phyloP scores from a whole-genome alignment of 306 rosid genomes.

The Vigna mungo region DNA sequence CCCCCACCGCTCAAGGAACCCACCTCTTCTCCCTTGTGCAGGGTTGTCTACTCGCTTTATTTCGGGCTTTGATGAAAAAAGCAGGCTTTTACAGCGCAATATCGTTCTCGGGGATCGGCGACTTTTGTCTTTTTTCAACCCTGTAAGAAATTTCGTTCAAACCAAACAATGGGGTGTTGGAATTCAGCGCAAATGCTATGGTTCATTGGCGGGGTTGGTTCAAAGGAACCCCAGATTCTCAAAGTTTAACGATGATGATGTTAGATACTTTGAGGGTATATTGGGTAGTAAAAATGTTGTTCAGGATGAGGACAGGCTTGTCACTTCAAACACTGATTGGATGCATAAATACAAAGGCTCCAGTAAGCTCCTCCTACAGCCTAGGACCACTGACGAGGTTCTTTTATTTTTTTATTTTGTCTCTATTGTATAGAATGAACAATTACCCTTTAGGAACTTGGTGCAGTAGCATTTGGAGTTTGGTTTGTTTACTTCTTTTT shows the following conservation, averaged over 20 bases:
- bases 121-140: constrained; percentile 39
- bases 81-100: constrained; percentile 19
- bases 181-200: constrained; percentile 50
- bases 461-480: constrained; percentile 1
- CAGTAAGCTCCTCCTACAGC: constrained; percentile 78
- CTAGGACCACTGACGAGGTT: constrained; percentile 86
- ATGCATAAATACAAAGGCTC: constrained; percentile 84
- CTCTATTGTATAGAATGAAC: constrained; percentile 12
- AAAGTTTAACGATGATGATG: constrained; percentile 69
- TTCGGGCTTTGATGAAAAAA: constrained; percentile 22
- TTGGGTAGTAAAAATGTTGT: constrained; percentile 80
- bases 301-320: constrained; percentile 80
- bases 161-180: constrained; percentile 43
- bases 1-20: constrained; percentile 38
- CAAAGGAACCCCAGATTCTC: constrained; percentile 70
- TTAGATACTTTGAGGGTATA: constrained; percentile 67
- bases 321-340: constrained; percentile 86
- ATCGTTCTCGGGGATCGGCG: constrained; percentile 28
- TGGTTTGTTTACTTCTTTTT: constrained; percentile 11
- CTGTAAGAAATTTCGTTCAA: constrained; percentile 32
- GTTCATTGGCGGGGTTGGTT: constrained; percentile 54
- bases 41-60: not conserved
- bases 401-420: constrained; percentile 18
- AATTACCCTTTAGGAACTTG: constrained; percentile 25
- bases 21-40: constrained; percentile 39